Base-by-base conservation (phyloP, 2,329 filamentous ascomycete species). In the Tolypocladium guangdongense region DNA sequence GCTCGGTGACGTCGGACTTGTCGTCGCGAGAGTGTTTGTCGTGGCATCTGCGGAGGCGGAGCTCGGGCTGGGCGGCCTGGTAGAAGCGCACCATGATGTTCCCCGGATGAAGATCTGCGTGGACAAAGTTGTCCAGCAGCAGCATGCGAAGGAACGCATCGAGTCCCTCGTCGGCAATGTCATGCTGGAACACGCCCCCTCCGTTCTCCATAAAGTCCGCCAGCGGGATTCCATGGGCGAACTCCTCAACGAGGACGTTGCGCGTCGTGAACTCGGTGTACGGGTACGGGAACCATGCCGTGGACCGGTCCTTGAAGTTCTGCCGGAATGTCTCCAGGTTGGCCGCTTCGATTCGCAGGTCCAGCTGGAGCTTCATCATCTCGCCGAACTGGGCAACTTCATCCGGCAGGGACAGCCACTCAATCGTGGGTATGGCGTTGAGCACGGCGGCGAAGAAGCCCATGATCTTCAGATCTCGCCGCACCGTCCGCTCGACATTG, bases 41-140 rank as follows among this genome's bases (percentile, higher is more conserved):
- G 36, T 59, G 22, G 61, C 62, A 59, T 33, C 60, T 62, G 49
- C 63, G 60, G 14, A 68, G 54, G 4, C 62, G 65, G 1, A 95
- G 73, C 49, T 86, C 81, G 0, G 92, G 80, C 56, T 85, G 79
- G 16, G 84, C 82, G 0, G 91, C 84, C 63, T 92, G 84, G 71
- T 97, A 96, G 74, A 99, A 99, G 58, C 95, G 90, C 48, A 99
- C 92, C 91, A 99, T 97, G 71, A 99, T 97, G 68, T 99, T 99
- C 30, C 93, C 93, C 0, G 93, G 93, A 66, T 99, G 93, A 33
- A 99, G 74, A 66, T 99, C 93, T 6, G 93, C 92, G 65, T 99
- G 93, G 30, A 96, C 86, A 68, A 99, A 99, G 68, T 99, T 99
- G 69, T 99, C 93, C 39, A 99, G 86, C 14, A 99, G 78, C 18